Percentiles rank a stretch among this genome's conserved stretches.
Evolutionary conservation across 2,329 filamentous ascomycete species (phyloP).

Genomic region (Graphilbum sp.): DNA sequence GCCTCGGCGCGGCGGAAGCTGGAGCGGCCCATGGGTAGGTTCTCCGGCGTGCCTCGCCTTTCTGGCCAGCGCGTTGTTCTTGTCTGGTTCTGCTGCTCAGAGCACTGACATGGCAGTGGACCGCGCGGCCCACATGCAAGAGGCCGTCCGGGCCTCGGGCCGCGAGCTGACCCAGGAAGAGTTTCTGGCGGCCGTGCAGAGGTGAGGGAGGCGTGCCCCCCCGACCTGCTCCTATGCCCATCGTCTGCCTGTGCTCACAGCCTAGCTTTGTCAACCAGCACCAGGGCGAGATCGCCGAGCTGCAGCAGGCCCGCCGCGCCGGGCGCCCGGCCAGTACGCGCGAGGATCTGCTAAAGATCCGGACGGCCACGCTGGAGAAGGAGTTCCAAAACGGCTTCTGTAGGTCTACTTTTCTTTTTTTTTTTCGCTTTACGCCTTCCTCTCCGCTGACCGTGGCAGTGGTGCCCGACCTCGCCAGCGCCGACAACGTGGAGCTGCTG

Average conservation of each 20-base stretch:
- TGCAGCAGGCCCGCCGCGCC: conserved; percentile 55
- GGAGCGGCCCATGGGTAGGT: conserved; percentile 57
- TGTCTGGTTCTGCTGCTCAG: background rate
- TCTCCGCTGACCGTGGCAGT: too few species aligned
- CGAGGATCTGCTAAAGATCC: conserved; percentile 62
- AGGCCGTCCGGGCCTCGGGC: background rate
- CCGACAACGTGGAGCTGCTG: conserved; percentile 47
- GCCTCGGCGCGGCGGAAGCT: conserved; percentile 53
- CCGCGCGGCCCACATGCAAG: conserved; percentile 25
- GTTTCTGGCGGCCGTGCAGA: conserved; percentile 44
- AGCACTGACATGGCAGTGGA: background rate
- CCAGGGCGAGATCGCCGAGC: conserved; percentile 49
- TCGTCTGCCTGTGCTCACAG: too few species aligned
- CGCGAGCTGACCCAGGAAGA: conserved; percentile 33
- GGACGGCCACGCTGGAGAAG: conserved; percentile 52
- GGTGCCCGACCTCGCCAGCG: conserved; percentile 58
- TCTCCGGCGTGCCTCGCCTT: too few species aligned
- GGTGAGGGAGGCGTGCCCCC: conserved; percentile 26
- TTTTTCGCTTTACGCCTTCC: too few species aligned
- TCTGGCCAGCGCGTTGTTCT: too few species aligned
- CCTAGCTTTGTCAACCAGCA: conserved; percentile 49
- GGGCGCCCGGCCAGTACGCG: conserved; percentile 63
- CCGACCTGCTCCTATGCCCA: too few species aligned
- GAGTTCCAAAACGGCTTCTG: conserved; percentile 77
- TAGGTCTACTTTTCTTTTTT: conserved; percentile 24